Conservation (phyloP, 805 yeast species). For the Starmerella asiatica region DNA sequence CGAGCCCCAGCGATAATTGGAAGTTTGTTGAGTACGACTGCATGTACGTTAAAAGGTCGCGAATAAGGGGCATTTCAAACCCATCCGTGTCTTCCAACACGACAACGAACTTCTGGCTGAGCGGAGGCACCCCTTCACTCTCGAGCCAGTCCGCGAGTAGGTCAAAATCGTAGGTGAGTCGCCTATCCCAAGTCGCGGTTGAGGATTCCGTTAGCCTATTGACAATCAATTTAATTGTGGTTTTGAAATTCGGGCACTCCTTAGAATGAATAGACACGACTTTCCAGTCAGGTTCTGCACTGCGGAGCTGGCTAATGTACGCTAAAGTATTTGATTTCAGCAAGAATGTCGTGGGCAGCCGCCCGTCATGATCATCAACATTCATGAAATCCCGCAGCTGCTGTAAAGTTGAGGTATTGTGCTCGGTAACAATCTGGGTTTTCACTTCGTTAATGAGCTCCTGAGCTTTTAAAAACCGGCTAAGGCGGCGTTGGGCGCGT, state of each 20-base stretch:
- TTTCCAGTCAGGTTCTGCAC: conserved; percentile 6
- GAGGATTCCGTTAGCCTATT: conserved; percentile 21
- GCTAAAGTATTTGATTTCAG: conserved; percentile 7
- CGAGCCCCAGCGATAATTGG: conserved; percentile 27
- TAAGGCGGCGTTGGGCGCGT: background rate
- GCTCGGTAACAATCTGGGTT: background rate
- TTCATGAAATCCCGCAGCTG: conserved; percentile 3
- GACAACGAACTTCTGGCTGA: conserved; percentile 19
- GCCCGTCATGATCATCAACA: background rate
- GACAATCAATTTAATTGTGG: conserved; percentile 26
- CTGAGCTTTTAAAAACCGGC: conserved; percentile 4
- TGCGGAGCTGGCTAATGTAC: conserved; percentile 1
- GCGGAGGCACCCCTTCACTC: conserved; percentile 1
- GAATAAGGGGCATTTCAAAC: conserved; percentile 24
- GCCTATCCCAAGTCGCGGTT: conserved; percentile 22
- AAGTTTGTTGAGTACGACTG: conserved; percentile 23
- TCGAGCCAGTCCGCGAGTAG: conserved; percentile 27
- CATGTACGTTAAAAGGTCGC: conserved; percentile 25
- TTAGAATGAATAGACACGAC: conserved; percentile 25
- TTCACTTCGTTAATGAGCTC: background rate
- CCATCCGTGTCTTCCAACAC: conserved; percentile 31
- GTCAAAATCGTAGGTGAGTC: conserved; percentile 29
- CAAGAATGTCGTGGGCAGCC: conserved; percentile 6
- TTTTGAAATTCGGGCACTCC: conserved; percentile 28
- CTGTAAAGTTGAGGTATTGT: background rate